Evolutionary conservation across 2,329 filamentous ascomycete species (phyloP).

Genomic region (Penicillium sp.): DNA sequence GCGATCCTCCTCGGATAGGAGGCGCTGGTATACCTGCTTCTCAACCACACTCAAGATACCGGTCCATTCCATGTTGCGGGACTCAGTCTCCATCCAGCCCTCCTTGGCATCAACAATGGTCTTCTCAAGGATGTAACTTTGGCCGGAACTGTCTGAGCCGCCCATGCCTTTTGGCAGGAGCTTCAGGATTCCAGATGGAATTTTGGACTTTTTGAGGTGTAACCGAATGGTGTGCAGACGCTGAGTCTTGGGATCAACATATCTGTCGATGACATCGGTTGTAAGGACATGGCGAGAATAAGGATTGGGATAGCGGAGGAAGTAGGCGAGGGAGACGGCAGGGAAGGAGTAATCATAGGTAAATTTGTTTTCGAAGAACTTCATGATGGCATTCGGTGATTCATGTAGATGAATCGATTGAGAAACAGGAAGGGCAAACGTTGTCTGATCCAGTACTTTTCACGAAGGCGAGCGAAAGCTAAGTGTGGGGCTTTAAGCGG

Average conservation of each 20-base stretch:
- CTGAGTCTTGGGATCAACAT: slow-evolving; percentile 59
- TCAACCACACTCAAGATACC: slow-evolving; percentile 64
- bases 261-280: slow-evolving; percentile 64
- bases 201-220: slow-evolving; percentile 62
- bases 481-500: slow-evolving; percentile 7
- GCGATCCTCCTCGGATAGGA: slow-evolving; percentile 28
- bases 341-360: slow-evolving; percentile 65
- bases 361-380: slow-evolving; percentile 56
- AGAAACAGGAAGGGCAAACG: slow-evolving; percentile 2
- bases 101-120: slow-evolving; percentile 61
- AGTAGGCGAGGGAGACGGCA: slow-evolving; percentile 66
- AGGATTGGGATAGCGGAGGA: slow-evolving; percentile 67
- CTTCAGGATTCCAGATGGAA: slow-evolving; percentile 61
- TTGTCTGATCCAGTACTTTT: slow-evolving; percentile 24
- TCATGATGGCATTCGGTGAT: slow-evolving; percentile 42
- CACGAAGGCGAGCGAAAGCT: slow-evolving; percentile 12
- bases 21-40: slow-evolving; percentile 56
- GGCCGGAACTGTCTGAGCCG: slow-evolving; percentile 57
- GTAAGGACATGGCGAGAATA: slow-evolving; percentile 65
- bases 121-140: slow-evolving; percentile 63
- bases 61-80: slow-evolving; percentile 64
- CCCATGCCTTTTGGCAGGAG: slow-evolving; percentile 60
- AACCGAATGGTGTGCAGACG: slow-evolving; percentile 61
- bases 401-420: slow-evolving; percentile 11
- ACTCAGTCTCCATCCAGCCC: slow-evolving; percentile 66